Evolutionary conservation across 345 rosid genomes (phyloP).

Genomic region (Euphorbia lathyris): DNA sequence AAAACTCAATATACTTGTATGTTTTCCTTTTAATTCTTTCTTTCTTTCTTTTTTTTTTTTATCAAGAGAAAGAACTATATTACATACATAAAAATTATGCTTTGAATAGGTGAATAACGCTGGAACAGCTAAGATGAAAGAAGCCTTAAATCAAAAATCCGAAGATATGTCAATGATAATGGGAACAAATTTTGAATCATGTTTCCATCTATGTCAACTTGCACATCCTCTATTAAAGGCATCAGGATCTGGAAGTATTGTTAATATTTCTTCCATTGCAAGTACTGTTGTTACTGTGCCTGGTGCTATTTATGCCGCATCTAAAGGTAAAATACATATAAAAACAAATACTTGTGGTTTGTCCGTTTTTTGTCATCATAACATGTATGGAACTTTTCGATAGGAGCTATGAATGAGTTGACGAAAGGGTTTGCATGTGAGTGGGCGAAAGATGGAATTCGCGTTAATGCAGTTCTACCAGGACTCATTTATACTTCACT

Average conservation of each 20-base stretch:
- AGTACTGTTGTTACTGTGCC: not conserved
- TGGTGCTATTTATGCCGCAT: conserved; percentile 10
- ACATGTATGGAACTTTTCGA: no score
- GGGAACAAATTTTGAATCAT: conserved; percentile 22
- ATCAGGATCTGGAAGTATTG: conserved; percentile 10
- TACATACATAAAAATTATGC: no score
- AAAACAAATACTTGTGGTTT: no score
- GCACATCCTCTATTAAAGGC: conserved; percentile 16
- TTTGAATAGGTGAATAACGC: conserved; percentile 17
- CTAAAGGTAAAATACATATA: no score
- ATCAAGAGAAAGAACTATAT: no score
- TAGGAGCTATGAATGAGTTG: conserved; percentile 11
- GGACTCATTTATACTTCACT: not conserved
- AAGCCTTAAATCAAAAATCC: not conserved
- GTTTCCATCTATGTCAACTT: conserved; percentile 17
- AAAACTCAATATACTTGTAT: conserved; percentile 23
- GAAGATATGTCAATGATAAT: conserved; percentile 10
- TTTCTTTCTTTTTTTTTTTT: not conserved
- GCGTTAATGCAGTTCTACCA: conserved; percentile 11
- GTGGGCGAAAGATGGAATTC: conserved; percentile 19
- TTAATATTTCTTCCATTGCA: conserved; percentile 11
- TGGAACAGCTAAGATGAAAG: not conserved
- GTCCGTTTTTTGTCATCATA: no score
- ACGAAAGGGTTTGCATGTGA: conserved; percentile 18
- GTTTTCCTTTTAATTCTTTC: no score